Base-by-base conservation (phyloP, 192 early-diverging fungal species). In the Thamnidium elegans region DNA sequence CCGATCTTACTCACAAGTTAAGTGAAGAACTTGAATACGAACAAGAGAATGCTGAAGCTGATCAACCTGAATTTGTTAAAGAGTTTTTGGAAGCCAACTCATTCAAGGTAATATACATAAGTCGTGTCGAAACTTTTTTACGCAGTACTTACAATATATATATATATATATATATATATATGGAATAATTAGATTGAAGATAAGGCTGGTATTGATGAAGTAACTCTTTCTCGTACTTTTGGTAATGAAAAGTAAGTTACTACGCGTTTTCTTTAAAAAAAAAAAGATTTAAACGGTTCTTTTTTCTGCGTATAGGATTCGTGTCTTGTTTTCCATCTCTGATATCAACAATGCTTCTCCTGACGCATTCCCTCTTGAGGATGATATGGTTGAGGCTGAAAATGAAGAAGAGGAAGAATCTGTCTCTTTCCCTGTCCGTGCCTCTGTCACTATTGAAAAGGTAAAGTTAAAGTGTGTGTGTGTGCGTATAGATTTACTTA, bases 371-470 rank as follows among this genome's bases (percentile, higher is more conserved):
- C 74, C 84, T 11, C 68, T 75, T 54, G 84, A 84, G 42, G 87
- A 86, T 14, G 74, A 81, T 17, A 67, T 79, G 34, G 79, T 77
- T 14, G 81, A 81, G 39, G 84, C 84, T 43, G 59, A 71, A 10
- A 86, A 81, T 17, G 81, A 85, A 54, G 74, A 86, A n/a, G 90
- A 81, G 15, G 85, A 81, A 21, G 78, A 88, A 34, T 81, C 86
- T 17, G 51, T 72, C 3, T 80, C 75, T 11, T 90, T 90, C 65
- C 87, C 94, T 47, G 87, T 95, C 42, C 81, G 79, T 68, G 86
- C 90, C 64, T 87, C 90, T 19, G 85, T 95, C 58, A 84, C 90
- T 23, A 86, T 96, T 76, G 86, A 92, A 78, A 95, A 91, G 78
- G 81, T 75, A 69, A 53, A 30, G 32, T 36, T 4, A 43, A 32